Base-by-base conservation (phyloP, 2,329 filamentous ascomycete species). In the Fusarium anguioides region DNA sequence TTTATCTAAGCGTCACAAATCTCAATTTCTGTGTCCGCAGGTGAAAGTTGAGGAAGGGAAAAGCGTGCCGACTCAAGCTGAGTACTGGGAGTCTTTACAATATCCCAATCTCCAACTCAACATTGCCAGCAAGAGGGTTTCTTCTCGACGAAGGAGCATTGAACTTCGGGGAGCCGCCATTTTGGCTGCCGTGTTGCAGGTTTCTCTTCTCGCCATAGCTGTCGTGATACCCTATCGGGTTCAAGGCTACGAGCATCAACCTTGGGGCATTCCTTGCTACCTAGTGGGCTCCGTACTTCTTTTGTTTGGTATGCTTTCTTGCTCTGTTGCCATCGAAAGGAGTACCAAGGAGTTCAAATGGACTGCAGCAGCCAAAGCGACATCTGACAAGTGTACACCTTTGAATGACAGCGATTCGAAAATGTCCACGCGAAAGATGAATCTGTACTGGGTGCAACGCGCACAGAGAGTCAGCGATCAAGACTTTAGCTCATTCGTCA, bases 181-280 rank as follows among this genome's bases (percentile, higher is more conserved):
- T 1, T 2, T 21, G 1, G 26, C 45, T 6, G 5, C 40, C 9
- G 8, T 55, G 1, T 4, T 50, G 1, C 35, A 51, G 0, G 5
- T 4, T 1, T 39, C 26, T 5, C 24, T 55, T 14, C 35, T 50
- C 1, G 4, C 14, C 1, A 35, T 55, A 11, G 45, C 45, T 3
- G 27, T 3, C 0, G 21, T 27, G 0, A 3, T 35, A 8, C 14
- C 35, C 0, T 40, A 27, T 8, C 11, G 5, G 0, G 1, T 27
- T 9, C 1, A 5, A 1, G 15, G 18, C 0, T 55, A 33, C n/a
- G 18, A 41, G 6, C 4, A 23, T 9, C 6, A 51, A 2, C 11
- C 23, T 9, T 55, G 27, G 18, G 52, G 52, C 0, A n/a, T 51
- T 8, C 52, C 27, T 5, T 55, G 21, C 2, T 55, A 55, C 1